A percentile compares a stretch with the other conserved stretches of the same genome.
Conservation (phyloP, 1,284 basidiomycete species). For the Taiwanofungus camphoratus region DNA sequence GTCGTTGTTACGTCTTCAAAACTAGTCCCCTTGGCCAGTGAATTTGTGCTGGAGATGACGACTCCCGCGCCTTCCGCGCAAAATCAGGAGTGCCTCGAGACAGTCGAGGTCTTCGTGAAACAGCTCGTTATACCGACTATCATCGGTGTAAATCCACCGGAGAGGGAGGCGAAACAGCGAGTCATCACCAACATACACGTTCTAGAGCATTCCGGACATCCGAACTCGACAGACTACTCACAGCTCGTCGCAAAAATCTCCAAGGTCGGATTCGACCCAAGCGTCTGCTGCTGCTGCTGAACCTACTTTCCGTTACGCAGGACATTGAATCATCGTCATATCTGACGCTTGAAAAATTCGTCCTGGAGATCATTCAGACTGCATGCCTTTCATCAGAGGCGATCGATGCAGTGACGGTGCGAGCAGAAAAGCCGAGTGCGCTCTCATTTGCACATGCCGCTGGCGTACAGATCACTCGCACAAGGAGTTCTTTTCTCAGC, state of each 20-base stretch:
- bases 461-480: slow-evolving; percentile 40
- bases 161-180: slow-evolving; percentile 43
- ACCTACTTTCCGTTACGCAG: slow-evolving; percentile 23
- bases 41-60: slow-evolving; percentile 28
- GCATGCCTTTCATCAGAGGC: slow-evolving; percentile 29
- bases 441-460: slow-evolving; percentile 43
- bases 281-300: background rate
- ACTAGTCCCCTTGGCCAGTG: slow-evolving; percentile 34
- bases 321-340: slow-evolving; percentile 35
- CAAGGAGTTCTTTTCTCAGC: slow-evolving; percentile 5
- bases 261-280: slow-evolving; percentile 22
- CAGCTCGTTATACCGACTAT: slow-evolving; percentile 37
- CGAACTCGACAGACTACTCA: slow-evolving; percentile 28
- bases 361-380: slow-evolving; percentile 32
- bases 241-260: slow-evolving; percentile 27
- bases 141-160: slow-evolving; percentile 49
- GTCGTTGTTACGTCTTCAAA: slow-evolving; percentile 10
- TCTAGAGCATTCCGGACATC: slow-evolving; percentile 21
- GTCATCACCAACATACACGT: slow-evolving; percentile 39
- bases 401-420: slow-evolving; percentile 34
- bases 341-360: slow-evolving; percentile 48
- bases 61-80: slow-evolving; percentile 1
- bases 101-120: slow-evolving; percentile 30
- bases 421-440: slow-evolving; percentile 48
- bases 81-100: background rate